Evolutionary conservation across 345 rosid species (phyloP), one percentile per base, ranked within the genome.

Genomic region (Linum tenue): DNA sequence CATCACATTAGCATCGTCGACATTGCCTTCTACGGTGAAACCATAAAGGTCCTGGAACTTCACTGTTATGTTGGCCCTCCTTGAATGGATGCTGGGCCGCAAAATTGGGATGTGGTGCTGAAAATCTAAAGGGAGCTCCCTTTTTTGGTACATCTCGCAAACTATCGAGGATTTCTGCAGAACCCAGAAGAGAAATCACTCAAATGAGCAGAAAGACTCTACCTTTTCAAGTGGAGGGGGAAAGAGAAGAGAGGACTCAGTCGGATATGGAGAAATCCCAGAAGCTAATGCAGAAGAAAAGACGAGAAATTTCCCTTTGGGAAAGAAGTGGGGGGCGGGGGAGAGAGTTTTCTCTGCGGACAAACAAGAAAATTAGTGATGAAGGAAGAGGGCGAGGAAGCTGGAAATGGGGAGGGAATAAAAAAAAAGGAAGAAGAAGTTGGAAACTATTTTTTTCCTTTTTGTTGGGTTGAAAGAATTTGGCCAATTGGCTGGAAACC

Each of bases 21-120:
- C 99, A 78, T 95, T 95, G 68, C 99, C 96, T 74, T 95, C 97
- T 3, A 95, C 99, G 14, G 88, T 84, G 77, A 95, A 95, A 1
- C 94, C 94, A 68, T 95, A 95, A 5, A 91, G 78, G 82, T 91
- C 99, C 55, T 95, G 99, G 71, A 95, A 95, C 73, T 89, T 95
- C 6, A 95, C 99, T 3, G 81, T 72, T 53, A 95, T 66, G 77
- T 89, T 91, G 37, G 99, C 99, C 80, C 97, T 83, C 71, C 97
- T 77, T 0, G 99, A 82, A 78, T 95, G 97, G 77, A 95, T 95
- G 77, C 99, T 95, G 3, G 96, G 99, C 70, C 98, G 82, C 78
- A 95, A 80, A 70, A 84, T 79, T 39, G 88, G 85, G 69, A 89
- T 77, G 79, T 91, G 98, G 14, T 88, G 75, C 73, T 87, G 95